These are phyloP conservation scores for Anisogramma anomala DNA, from an alignment of 2,329 filamentous ascomycete species.

Conservation along the genomic window DNA sequence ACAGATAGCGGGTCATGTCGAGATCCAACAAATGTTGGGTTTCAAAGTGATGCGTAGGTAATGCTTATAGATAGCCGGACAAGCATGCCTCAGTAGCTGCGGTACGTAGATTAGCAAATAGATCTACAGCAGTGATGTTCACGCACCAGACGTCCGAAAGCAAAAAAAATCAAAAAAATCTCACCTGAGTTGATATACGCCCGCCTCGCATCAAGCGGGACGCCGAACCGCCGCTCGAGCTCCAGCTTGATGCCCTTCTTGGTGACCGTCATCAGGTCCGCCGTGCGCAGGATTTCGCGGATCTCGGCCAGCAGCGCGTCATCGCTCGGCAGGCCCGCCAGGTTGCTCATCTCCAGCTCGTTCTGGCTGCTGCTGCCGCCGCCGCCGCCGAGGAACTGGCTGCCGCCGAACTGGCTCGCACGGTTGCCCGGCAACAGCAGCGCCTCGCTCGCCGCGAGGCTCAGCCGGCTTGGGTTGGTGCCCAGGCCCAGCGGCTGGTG, in stretches of 20 bases:
- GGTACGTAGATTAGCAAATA: conserved; percentile 21
- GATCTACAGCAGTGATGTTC: not conserved
- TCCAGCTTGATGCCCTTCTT: conserved; percentile 98
- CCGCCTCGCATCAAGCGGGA: conserved; percentile 75
- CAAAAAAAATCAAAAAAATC: conserved; percentile 27
- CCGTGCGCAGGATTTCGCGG: conserved; percentile 78
- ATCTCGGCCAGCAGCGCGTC: conserved; percentile 90
- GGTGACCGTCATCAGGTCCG: conserved; percentile 93
- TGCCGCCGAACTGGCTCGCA: conserved; percentile 45
- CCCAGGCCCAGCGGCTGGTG: no score
- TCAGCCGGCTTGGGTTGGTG: conserved; percentile 55
- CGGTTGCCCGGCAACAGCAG: conserved; percentile 15
- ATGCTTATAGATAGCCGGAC: conserved; percentile 57
- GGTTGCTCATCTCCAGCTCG: conserved; percentile 64
- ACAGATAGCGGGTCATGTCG: not conserved
- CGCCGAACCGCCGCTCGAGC: conserved; percentile 79
- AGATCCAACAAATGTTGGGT: not conserved
- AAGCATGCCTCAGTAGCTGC: conserved; percentile 67
- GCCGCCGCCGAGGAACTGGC: conserved; percentile 46
- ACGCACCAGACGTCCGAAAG: not conserved
- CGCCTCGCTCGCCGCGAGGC: conserved; percentile 65
- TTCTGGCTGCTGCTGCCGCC: no score
- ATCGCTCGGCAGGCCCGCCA: conserved; percentile 70
- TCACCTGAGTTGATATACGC: conserved; percentile 88
- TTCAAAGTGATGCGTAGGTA: not conserved